A percentile compares a stretch with the other conserved stretches of the same genome.
These are phyloP conservation scores for Phellinidium pouzarii DNA, from an alignment of 1,284 basidiomycete species.

Conservation along the genomic window DNA sequence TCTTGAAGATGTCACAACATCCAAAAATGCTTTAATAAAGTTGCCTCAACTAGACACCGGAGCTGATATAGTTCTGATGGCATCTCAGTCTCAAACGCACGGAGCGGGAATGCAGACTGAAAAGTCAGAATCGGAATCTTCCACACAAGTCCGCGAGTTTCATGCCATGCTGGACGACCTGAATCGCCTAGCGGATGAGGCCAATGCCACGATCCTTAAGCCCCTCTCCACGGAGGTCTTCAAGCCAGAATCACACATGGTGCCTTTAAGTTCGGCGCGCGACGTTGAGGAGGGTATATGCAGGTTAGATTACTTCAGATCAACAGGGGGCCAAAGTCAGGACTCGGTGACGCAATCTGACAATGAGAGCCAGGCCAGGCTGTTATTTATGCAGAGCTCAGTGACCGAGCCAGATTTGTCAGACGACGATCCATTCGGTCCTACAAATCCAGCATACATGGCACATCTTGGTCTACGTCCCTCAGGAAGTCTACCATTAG, in stretches of 20 bases:
- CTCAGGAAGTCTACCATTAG: background rate
- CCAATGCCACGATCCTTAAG: background rate
- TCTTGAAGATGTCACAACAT: too few species aligned
- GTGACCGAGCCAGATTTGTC: constrained; percentile 8
- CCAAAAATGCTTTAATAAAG: too few species aligned
- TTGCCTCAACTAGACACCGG: too few species aligned
- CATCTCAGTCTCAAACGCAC: background rate
- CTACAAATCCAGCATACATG: constrained; percentile 6
- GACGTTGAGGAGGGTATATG: too few species aligned
- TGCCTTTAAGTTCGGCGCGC: background rate
- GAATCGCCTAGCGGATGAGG: background rate
- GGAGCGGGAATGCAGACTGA: too few species aligned
- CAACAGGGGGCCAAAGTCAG: background rate
- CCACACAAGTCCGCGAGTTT: background rate
- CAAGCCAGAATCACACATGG: background rate
- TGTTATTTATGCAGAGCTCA: constrained; percentile 6
- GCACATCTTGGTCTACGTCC: background rate
- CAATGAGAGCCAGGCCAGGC: background rate
- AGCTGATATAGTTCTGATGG: too few species aligned
- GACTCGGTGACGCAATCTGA: background rate
- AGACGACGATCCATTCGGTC: constrained; percentile 8
- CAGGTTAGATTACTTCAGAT: too few species aligned
- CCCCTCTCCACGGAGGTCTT: background rate
- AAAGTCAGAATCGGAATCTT: background rate
- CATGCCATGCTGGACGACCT: background rate